phyloP scores from a whole-genome alignment of 1,284 basidiomycete genomes.

The Rhodotorula sp. region DNA sequence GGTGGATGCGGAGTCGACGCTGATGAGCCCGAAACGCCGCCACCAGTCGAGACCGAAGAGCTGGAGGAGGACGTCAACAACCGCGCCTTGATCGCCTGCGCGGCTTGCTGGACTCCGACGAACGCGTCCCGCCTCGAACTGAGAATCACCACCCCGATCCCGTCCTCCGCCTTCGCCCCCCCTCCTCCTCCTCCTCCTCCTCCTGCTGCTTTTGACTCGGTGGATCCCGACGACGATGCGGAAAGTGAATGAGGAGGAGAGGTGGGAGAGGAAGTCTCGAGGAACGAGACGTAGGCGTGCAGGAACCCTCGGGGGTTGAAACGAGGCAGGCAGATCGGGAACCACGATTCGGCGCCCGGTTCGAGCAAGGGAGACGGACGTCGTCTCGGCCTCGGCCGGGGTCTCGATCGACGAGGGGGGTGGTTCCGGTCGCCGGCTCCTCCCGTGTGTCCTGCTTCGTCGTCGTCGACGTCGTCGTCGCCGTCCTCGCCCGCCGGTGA shows the following conservation, averaged over 20 bases:
- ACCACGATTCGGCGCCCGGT: constrained; percentile 79
- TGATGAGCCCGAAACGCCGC: too few relatives aligned
- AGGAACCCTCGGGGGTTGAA: constrained; percentile 89
- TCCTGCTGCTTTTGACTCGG: not conserved
- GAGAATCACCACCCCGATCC: constrained; percentile 52
- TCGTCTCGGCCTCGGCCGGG: too few relatives aligned
- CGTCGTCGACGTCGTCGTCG: not conserved
- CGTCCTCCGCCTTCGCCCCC: not conserved
- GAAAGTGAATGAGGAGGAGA: not conserved
- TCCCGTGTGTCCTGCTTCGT: not conserved
- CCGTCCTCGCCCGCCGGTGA: not conserved
- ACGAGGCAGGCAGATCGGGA: constrained; percentile 93
- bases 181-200: not conserved
- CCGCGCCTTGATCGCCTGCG: constrained; percentile 56
- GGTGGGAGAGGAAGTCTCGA: constrained; percentile 43
- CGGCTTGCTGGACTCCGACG: constrained; percentile 62
- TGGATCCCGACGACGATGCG: not conserved
- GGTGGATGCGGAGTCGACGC: too few relatives aligned
- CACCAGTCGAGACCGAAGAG: not conserved
- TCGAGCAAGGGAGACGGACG: constrained; percentile 48
- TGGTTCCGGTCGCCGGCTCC: not conserved
- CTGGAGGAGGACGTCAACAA: not conserved
- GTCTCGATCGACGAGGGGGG: not conserved
- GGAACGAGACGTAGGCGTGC: constrained; percentile 84
- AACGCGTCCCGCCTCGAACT: constrained; percentile 54